Base-by-base conservation (phyloP, 257 asterid genomes). In the Petunia secreta region DNA sequence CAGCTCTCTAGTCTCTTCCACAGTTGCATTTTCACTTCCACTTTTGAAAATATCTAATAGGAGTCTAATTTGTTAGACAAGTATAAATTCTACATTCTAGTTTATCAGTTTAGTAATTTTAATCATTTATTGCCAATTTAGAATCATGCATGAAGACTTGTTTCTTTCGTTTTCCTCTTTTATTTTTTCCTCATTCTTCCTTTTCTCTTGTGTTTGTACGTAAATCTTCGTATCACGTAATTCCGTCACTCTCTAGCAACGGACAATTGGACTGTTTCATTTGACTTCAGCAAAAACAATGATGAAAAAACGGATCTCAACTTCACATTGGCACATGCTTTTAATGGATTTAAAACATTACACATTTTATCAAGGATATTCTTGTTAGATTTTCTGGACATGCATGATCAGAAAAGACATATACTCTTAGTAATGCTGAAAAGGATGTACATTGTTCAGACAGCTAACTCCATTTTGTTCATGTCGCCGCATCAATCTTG, bases 361-460 rank as follows among this genome's bases (percentile, higher is more conserved):
- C 48, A 3, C 59, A 25, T 0, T 34, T 1, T 25, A 10, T 48
- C 9, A 54, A 69, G 77, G 43, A 46, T 69, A 48, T 69, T 69
- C 59, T 9, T 46, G 25, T 8, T 68, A 44, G 5, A 65, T 65
- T 15, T 46, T 46, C 10, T 16, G 59, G 41, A 46, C 40, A 68
- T 68, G 75, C 8, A 43, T 68, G 16, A 40, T 40, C 43, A 68
- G 54, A 63, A 44, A 16, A 40, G 76, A 37, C 34, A 16, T 25
- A 71, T 25, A 71, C 77, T 25, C 77, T 25, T 71, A 71, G 77
- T 71, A 48, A 71, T 16, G 48, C 59, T 69, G 76, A 69, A 46
- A 69, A 48, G 11, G 59, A 69, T 69, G 76, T 69, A 9, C 58
- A 25, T 69, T 8, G 9, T 68, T 68, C 54, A 44, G 40, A 68